Evolutionary conservation across 192 early-diverging fungal genomes (phyloP).

Genomic region (Backusella macrospora): DNA sequence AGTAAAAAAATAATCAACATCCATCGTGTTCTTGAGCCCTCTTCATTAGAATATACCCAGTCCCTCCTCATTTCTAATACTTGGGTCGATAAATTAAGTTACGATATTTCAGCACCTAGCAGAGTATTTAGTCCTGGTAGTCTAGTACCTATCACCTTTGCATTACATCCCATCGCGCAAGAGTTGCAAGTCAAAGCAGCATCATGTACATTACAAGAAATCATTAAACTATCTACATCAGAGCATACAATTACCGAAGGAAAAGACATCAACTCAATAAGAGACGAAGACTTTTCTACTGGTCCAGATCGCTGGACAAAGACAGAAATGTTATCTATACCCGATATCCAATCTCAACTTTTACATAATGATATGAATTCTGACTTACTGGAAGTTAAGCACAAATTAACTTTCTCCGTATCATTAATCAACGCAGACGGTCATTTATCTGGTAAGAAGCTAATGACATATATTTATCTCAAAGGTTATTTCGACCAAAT

Average conservation of each 20-base stretch:
- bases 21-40: slow-evolving; percentile 51
- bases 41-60: slow-evolving; percentile 53
- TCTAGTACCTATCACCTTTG: slow-evolving; percentile 53
- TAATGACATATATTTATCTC: background rate
- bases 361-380: slow-evolving; percentile 36
- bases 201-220: slow-evolving; percentile 59
- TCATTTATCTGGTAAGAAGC: slow-evolving; percentile 36
- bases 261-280: slow-evolving; percentile 12
- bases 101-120: slow-evolving; percentile 57
- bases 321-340: slow-evolving; percentile 26
- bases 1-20: slow-evolving; percentile 44
- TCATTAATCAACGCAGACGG: slow-evolving; percentile 38
- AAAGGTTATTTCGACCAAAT: background rate
- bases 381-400: slow-evolving; percentile 40
- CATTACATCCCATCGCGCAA: slow-evolving; percentile 52
- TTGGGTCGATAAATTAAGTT: slow-evolving; percentile 61
- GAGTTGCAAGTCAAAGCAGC: slow-evolving; percentile 50
- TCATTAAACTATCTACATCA: slow-evolving; percentile 44
- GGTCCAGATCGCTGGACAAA: slow-evolving; percentile 25
- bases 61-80: slow-evolving; percentile 56
- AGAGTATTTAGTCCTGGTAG: slow-evolving; percentile 52
- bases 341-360: background rate
- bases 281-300: slow-evolving; percentile 21
- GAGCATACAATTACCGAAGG: slow-evolving; percentile 25
- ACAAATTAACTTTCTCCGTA: slow-evolving; percentile 43